Percentiles rank a stretch among this genome's conserved stretches.
Evolutionary conservation across 2,329 filamentous ascomycete species (phyloP).

Genomic region (Penicillium psychrosexuale): DNA sequence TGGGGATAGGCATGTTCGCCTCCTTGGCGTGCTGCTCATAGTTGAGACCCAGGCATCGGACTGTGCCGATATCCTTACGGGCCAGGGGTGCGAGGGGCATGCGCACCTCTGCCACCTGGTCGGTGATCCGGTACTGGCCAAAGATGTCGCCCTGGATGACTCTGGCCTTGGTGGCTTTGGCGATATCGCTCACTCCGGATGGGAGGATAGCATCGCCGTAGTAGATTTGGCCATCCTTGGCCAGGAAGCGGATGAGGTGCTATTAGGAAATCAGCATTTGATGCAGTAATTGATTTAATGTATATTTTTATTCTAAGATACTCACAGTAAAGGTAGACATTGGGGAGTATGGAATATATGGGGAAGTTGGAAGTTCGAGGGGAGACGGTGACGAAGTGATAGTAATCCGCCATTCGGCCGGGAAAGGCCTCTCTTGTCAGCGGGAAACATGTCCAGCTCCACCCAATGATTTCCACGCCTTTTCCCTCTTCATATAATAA

Average conservation of each 20-base stretch:
- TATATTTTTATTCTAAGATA: not conserved
- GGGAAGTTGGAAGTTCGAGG: not conserved
- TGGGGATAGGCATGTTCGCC: constrained; percentile 65
- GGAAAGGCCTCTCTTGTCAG: constrained; percentile 17
- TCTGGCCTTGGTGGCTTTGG: constrained; percentile 58
- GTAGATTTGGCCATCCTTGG: constrained; percentile 65
- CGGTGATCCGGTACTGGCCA: constrained; percentile 61
- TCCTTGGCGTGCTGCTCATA: constrained; percentile 70
- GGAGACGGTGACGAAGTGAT: not conserved
- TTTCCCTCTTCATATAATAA: not conserved
- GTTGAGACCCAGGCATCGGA: constrained; percentile 68
- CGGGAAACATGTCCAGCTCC: constrained; percentile 22
- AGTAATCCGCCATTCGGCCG: constrained; percentile 25
- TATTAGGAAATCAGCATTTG: constrained; percentile 34
- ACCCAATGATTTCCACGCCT: constrained; percentile 8
- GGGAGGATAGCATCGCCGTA: constrained; percentile 73
- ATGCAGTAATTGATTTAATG: not conserved
- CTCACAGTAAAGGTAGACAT: constrained; percentile 19
- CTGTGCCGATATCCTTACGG: constrained; percentile 60
- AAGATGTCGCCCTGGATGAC: constrained; percentile 66
- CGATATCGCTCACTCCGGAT: constrained; percentile 57
- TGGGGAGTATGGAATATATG: not conserved
- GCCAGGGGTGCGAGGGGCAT: constrained; percentile 63
- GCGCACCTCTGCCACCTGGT: constrained; percentile 54
- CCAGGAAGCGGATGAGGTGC: constrained; percentile 71